A percentile compares a stretch with the other conserved stretches of the same genome.
These are phyloP conservation scores for Euclidium syriacum DNA, from an alignment of 345 rosid genomes.

Conservation along the genomic window DNA sequence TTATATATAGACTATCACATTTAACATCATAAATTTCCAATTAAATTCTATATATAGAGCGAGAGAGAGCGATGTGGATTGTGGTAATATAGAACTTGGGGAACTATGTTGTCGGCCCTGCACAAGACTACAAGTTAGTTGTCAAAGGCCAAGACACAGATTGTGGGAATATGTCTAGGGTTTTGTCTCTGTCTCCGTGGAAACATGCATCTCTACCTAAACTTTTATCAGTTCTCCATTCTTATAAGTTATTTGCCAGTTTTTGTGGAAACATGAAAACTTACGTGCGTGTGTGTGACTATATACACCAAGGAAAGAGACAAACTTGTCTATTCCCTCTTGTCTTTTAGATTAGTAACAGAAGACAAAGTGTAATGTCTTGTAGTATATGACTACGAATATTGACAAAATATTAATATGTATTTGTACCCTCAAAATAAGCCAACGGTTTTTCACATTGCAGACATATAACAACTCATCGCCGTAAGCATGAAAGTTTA, in stretches of 20 bases:
- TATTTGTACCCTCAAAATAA: conserved; percentile 13
- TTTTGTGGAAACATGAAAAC: conserved; percentile 20
- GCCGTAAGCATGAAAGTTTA: not conserved
- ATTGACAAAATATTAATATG: conserved; percentile 7
- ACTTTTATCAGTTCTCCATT: not conserved
- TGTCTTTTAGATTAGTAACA: conserved; percentile 20
- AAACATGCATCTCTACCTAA: conserved; percentile 15
- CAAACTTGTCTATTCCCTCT: conserved; percentile 23
- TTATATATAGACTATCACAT: not conserved
- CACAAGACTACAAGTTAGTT: conserved; percentile 32
- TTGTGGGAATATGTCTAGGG: conserved; percentile 26
- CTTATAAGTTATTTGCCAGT: conserved; percentile 24
- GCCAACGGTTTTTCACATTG: conserved; percentile 7
- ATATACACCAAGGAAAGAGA: conserved; percentile 27
- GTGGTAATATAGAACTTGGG: not conserved
- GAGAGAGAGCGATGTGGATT: no score
- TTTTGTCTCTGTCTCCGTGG: conserved; percentile 27
- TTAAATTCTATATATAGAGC: not conserved
- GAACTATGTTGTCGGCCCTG: conserved; percentile 7
- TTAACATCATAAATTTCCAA: not conserved
- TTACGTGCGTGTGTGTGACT: not conserved
- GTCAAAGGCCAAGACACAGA: conserved; percentile 27
- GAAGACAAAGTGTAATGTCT: conserved; percentile 24
- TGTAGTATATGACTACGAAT: conserved; percentile 16
- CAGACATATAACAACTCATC: conserved; percentile 13